Conservation (phyloP, 495 filamentous ascomycete genomes). For the Neurospora sp. region DNA sequence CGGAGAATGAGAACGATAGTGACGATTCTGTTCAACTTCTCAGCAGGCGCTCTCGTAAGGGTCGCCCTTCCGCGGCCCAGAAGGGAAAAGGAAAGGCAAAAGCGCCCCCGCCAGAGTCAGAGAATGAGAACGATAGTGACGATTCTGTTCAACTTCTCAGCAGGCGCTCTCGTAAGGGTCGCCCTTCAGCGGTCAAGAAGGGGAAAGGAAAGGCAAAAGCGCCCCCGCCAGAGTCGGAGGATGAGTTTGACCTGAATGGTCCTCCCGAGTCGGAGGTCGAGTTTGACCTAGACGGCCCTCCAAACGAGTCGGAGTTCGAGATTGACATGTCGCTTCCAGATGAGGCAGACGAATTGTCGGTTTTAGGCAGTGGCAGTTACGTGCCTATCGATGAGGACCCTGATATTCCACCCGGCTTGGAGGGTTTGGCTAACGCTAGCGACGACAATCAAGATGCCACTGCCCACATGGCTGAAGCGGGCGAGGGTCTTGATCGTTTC, state of each 20-base stretch:
- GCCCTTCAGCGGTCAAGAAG: neutral
- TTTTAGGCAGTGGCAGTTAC: slow-evolving; percentile 3
- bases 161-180: neutral
- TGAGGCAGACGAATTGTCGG: neutral
- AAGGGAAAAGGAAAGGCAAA: neutral
- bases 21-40: slow-evolving; percentile 1
- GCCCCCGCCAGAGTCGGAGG: neutral
- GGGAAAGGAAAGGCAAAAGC: neutral
- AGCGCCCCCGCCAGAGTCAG: neutral
- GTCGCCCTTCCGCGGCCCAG: neutral
- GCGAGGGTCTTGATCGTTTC: neutral
- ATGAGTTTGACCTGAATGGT: neutral
- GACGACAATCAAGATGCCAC: slow-evolving; percentile 4
- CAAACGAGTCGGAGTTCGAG: neutral
- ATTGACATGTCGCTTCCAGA: neutral
- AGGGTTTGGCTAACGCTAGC: neutral
- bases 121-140: slow-evolving; percentile 6
- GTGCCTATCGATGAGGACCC: neutral
- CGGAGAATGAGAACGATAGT: slow-evolving; percentile 4
- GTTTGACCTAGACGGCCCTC: neutral
- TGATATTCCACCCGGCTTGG: no score
- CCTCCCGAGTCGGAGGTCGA: neutral
- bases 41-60: slow-evolving; percentile 1
- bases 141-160: neutral
- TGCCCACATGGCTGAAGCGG: neutral